phyloP scores from a whole-genome alignment of 2,329 filamentous ascomycete genomes.

The Tothia fuscella region DNA sequence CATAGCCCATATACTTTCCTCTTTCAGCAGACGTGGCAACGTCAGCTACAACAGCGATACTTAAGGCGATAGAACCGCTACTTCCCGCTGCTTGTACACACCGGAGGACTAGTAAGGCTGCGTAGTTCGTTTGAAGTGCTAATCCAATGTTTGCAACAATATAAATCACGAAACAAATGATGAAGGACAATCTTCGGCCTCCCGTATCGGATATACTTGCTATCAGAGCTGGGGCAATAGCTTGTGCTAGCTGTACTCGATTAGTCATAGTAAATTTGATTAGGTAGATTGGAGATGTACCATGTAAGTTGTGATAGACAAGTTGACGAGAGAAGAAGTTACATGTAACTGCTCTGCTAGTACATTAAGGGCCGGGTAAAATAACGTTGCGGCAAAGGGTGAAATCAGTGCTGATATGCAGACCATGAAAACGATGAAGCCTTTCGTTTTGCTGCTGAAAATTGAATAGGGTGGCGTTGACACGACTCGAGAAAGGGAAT shows the following conservation, averaged over 20 bases:
- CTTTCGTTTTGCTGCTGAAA: constrained; percentile 5
- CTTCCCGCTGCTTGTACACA: constrained; percentile 20
- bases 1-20: constrained; percentile 24
- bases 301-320: constrained; percentile 10
- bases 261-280: not conserved
- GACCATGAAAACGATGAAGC: constrained; percentile 7
- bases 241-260: constrained; percentile 10
- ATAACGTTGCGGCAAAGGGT: constrained; percentile 10
- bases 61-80: constrained; percentile 23
- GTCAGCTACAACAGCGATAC: constrained; percentile 24
- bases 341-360: constrained; percentile 8
- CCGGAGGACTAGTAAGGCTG: constrained; percentile 14
- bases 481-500: not conserved
- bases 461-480: constrained; percentile 8
- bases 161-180: constrained; percentile 15
- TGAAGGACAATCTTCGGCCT: constrained; percentile 13
- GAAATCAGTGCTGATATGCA: constrained; percentile 7
- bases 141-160: constrained; percentile 14
- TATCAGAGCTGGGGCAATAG: constrained; percentile 13
- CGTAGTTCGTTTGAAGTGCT: constrained; percentile 14
- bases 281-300: not conserved
- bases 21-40: constrained; percentile 24
- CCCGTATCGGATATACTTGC: constrained; percentile 13
- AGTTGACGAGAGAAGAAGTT: constrained; percentile 4
- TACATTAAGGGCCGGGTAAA: constrained; percentile 9